Evolutionary conservation across 2,329 filamentous ascomycete species (phyloP).

Genomic region (Camillea tinctor): DNA sequence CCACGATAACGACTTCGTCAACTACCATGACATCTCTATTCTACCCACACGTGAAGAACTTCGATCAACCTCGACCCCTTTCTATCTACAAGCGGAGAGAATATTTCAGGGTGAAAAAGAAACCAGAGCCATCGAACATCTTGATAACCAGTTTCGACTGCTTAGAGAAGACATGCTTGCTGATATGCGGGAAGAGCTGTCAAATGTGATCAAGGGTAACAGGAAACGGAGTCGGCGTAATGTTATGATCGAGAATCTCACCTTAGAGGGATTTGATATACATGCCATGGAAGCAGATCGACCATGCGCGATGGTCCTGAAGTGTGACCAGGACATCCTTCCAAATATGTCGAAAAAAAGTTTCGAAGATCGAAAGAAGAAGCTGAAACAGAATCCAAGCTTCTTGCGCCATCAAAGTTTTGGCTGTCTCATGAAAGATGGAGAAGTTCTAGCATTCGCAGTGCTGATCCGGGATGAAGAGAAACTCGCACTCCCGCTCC

Average conservation of each 20-base stretch:
- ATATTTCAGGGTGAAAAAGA: constrained; percentile 40
- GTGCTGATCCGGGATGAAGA: constrained; percentile 22
- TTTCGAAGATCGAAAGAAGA: constrained; percentile 38
- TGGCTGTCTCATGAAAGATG: constrained; percentile 55
- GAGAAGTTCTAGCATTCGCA: constrained; percentile 59
- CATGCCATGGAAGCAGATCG: constrained; percentile 30
- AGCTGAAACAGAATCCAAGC: constrained; percentile 44
- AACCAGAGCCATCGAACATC: constrained; percentile 46
- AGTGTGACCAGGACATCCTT: constrained; percentile 42
- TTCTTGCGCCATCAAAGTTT: constrained; percentile 61
- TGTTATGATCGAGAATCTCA: constrained; percentile 30
- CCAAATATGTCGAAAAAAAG: constrained; percentile 35
- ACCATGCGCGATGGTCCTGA: constrained; percentile 41
- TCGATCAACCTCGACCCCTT: constrained; percentile 48
- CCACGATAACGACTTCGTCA: constrained; percentile 69
- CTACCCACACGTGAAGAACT: constrained; percentile 68
- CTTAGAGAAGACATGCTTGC: constrained; percentile 69
- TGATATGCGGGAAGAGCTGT: constrained; percentile 60
- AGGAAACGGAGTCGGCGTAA: constrained; percentile 27
- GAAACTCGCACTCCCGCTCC: constrained; percentile 11
- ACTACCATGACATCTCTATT: constrained; percentile 62
- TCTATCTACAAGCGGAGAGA: constrained; percentile 52
- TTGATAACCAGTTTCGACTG: constrained; percentile 72
- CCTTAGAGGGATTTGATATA: constrained; percentile 37
- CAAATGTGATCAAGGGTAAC: constrained; percentile 44